phyloP scores from a whole-genome alignment of 257 asterid genomes.

The Linaria vulgaris region DNA sequence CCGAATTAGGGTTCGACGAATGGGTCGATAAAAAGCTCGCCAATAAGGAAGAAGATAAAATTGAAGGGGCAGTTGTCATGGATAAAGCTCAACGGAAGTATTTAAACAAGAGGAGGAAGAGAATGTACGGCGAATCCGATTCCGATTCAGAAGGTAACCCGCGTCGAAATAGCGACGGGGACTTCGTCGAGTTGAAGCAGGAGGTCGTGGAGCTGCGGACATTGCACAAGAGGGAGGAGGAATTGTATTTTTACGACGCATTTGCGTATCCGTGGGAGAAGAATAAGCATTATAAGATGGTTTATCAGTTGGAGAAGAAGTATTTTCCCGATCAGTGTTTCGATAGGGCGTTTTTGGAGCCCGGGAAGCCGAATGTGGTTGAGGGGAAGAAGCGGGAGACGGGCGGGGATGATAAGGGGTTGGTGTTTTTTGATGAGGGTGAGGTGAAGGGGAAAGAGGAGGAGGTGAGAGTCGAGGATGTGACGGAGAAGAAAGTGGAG shows the following conservation, averaged over 20 bases:
- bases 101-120: conserved; percentile 70
- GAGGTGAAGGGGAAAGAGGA: conserved; percentile 35
- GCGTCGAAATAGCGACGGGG: conserved; percentile 39
- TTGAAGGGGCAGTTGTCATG: conserved; percentile 26
- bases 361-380: conserved; percentile 47
- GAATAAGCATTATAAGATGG: conserved; percentile 94
- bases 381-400: conserved; percentile 32
- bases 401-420: conserved; percentile 37
- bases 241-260: conserved; percentile 76
- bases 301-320: conserved; percentile 93
- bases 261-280: conserved; percentile 98
- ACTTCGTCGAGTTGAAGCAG: conserved; percentile 73
- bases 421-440: conserved; percentile 71
- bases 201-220: conserved; percentile 84
- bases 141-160: conserved; percentile 61
- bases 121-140: conserved; percentile 77
- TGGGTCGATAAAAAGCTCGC: conserved; percentile 74
- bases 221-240: conserved; percentile 80
- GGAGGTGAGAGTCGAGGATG: conserved; percentile 45
- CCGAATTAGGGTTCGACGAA: conserved; percentile 55
- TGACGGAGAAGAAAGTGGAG: conserved; percentile 87
- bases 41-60: background rate
- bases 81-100: conserved; percentile 77
- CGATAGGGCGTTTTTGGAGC: conserved; percentile 89
- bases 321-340: conserved; percentile 90